Evolutionary conservation across 495 filamentous ascomycete species (phyloP).

Genomic region (Filosporella fistucella): DNA sequence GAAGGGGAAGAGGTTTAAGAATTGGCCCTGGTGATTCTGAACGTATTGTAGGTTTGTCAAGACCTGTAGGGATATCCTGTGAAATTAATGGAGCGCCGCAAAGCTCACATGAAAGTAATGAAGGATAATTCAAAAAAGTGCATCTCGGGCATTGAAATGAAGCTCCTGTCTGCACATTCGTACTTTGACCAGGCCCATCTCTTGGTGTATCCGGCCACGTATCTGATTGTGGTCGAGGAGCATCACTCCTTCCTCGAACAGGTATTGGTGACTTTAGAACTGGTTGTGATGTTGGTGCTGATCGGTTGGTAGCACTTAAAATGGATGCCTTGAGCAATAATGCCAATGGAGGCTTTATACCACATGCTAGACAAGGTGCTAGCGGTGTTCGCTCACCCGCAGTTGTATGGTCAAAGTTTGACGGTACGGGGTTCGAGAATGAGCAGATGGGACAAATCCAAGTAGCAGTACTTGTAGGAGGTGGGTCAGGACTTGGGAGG

Average conservation of each 20-base stretch:
- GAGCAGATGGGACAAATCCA: conserved; percentile 98
- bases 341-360: conserved; percentile 82
- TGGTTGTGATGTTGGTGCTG: conserved; percentile 3
- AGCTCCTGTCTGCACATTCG: conserved; percentile 19
- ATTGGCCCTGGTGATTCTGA: conserved; percentile 77
- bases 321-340: conserved; percentile 83
- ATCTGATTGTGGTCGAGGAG: conserved; percentile 18
- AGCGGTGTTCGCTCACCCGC: conserved; percentile 71
- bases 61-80: conserved; percentile 40
- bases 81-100: conserved; percentile 75
- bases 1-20: conserved; percentile 31
- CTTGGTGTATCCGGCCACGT: conserved; percentile 5
- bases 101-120: conserved; percentile 80
- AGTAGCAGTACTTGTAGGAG: conserved; percentile 60
- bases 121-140: conserved; percentile 92
- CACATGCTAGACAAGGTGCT: conserved; percentile 86
- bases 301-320: conserved; percentile 42
- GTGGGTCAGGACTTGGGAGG: conserved; percentile 40
- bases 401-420: conserved; percentile 81
- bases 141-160: conserved; percentile 78
- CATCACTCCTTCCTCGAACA: conserved; percentile 15
- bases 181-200: not conserved
- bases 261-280: conserved; percentile 19
- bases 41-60: conserved; percentile 36
- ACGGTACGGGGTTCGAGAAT: conserved; percentile 92